Percentiles rank a stretch among this genome's conserved stretches.
Evolutionary conservation across 306 rosid species (phyloP).

Genomic region (Citrullus amarus): DNA sequence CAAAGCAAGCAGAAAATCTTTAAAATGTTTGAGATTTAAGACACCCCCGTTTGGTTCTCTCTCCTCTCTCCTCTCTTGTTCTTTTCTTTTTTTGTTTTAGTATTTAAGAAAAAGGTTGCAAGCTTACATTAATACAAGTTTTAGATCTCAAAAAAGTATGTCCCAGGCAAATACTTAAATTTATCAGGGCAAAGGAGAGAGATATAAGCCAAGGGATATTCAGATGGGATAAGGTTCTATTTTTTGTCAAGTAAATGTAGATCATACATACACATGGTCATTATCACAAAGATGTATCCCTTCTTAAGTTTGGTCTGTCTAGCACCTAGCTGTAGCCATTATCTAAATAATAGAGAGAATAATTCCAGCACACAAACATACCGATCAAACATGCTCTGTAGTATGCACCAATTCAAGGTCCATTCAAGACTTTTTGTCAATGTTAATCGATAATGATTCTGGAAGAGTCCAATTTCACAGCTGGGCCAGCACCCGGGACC

Average conservation of each 20-base stretch:
- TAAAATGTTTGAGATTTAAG: not conserved
- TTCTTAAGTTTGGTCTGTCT: not conserved
- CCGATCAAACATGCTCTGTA: conserved; percentile 99
- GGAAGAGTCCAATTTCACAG: conserved; percentile 33
- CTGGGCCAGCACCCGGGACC: conserved; percentile 88
- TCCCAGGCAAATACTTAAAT: not conserved
- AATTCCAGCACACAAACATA: conserved; percentile 21
- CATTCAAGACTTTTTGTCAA: conserved; percentile 89
- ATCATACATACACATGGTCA: not conserved
- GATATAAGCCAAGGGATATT: not conserved
- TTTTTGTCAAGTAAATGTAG: not conserved
- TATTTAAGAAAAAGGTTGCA: not conserved
- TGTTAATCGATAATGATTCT: conserved; percentile 43
- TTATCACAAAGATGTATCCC: not conserved
- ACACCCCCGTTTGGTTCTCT: not conserved
- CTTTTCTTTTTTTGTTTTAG: too few relatives aligned
- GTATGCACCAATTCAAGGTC: conserved; percentile 94
- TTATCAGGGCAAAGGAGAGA: not conserved
- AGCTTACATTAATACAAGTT: not conserved
- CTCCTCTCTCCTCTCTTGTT: too few relatives aligned
- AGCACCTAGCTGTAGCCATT: not conserved
- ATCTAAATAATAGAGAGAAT: not conserved
- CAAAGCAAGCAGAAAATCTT: not conserved
- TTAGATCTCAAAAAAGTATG: not conserved
- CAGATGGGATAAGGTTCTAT: not conserved